Base-by-base conservation (phyloP, 2,329 filamentous ascomycete genomes). In the Colletotrichum euphorbiae region DNA sequence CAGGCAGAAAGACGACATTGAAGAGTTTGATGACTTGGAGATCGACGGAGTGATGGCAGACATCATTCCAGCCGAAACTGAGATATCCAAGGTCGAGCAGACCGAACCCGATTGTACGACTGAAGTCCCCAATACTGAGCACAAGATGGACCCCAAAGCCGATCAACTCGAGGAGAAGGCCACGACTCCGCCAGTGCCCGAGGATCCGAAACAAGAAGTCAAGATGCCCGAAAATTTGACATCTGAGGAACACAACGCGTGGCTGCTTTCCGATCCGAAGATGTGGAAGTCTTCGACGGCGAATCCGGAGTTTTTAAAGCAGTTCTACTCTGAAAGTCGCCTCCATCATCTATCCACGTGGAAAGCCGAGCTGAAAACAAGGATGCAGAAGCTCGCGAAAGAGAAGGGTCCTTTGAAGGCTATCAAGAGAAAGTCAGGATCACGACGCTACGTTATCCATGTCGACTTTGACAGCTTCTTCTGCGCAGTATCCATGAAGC, bases 391-490 rank as follows among this genome's bases (percentile, higher is more conserved):
- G 7, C 82, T 97, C 62, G 90, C 94, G 8, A 87, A 88, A 1
- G 91, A 97, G 72, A 93, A 90, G 74, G 80, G 81, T 0, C 72
- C 83, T 69, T 36, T 74, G 3, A 79, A 85, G 76, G 73, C 77
- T 71, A 6, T 81, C 72, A 83, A 90, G 73, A 83, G 84, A 46
- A 84, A 84, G 28, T 82, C 86, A 12, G 92, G 91, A 0, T 80
- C 89, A 3, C 86, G 94, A 69, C 84, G 92, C 57, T 99, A 98
- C 74, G 86, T 99, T 60, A 87, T 99, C 75, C 96, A 99, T 74
- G 93, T 99, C 33, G 96, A 99, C 76, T 99, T 99, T 77, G 97
- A 99, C 80, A 96, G 94, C 78, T 99, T 99, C 80, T 99, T 99
- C 79, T 97, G 94, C 67, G 93, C 97, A 0, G 93, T 99, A 0